Base-by-base conservation (phyloP, 306 rosid species). In the Mimosa bimucronata region DNA sequence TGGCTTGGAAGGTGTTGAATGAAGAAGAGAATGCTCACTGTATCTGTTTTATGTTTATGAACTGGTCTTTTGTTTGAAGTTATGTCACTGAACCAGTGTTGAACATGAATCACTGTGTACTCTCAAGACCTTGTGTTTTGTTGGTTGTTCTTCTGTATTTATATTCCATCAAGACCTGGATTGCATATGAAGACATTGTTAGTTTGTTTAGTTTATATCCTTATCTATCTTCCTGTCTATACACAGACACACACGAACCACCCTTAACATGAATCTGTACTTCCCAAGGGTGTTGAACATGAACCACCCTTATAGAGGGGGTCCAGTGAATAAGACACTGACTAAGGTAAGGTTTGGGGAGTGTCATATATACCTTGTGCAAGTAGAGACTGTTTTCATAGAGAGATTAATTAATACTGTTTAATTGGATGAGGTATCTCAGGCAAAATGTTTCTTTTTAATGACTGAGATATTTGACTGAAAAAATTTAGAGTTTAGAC, bases 1-100 rank as follows among this genome's bases (percentile, higher is more conserved):
- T 96, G 79, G 99, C 99, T 80, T 93, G 99, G 99, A 96, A 96
- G 89, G 99, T 96, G 84, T 81, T 93, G 89, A 96, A 96, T 81
- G 99, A 93, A 77, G 99, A 96, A 57, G 98, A 96, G 84, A 93
- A 86, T 62, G 99, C 98, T 37, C 97, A 96, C 87, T 96, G 99
- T 83, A 89, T 96, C 74, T 88, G 98, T 88, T 96, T 96, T 77
- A 90, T 96, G 91, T 96, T 96, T 83, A 80, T 91, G 86, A 96
- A 96, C 87, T 96, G 99, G 99, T 96, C 99, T 73, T 96, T 96
- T 77, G 98, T 96, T 82, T 95, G 88, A 89, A 40, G 74, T 80
- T 53, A 18, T 66, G 78, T 80, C 70, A 71, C 71, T 37, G 73
- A 67, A 67, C 52, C 66, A 50, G 55, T 53, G 42, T 19, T 62